Conservation (phyloP, 371 early-diverging fungal species). For the Dichotomocladium elegans region DNA sequence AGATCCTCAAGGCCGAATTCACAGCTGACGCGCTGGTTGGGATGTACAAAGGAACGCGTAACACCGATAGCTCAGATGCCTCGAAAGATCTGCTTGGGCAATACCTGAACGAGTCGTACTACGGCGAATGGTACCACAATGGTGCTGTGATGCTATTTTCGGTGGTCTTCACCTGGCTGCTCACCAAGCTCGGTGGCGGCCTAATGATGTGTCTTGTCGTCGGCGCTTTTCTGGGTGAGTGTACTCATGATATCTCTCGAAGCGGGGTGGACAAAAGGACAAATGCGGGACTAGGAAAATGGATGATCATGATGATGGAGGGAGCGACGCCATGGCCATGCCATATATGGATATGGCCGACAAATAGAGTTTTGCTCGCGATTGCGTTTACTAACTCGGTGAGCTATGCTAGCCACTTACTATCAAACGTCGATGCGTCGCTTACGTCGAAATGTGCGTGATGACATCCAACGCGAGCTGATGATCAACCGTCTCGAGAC, state of each 20-base stretch:
- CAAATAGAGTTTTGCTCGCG: background rate
- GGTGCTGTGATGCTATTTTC: slow-evolving; percentile 27
- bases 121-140: slow-evolving; percentile 47
- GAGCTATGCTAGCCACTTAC: slow-evolving; percentile 52
- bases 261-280: background rate
- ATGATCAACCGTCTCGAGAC: slow-evolving; percentile 48
- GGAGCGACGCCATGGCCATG: slow-evolving; percentile 3
- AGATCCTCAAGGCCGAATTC: slow-evolving; percentile 11
- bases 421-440: slow-evolving; percentile 75
- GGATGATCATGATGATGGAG: background rate
- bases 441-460: slow-evolving; percentile 65
- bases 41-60: slow-evolving; percentile 19
- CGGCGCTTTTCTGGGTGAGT: slow-evolving; percentile 39
- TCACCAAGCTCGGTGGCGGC: slow-evolving; percentile 30
- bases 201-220: slow-evolving; percentile 40
- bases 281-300: background rate
- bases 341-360: background rate
- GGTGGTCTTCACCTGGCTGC: slow-evolving; percentile 35
- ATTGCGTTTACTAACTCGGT: background rate
- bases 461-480: slow-evolving; percentile 68
- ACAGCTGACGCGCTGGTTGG: slow-evolving; percentile 22
- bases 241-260: too few species aligned
- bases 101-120: slow-evolving; percentile 33
- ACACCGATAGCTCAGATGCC: slow-evolving; percentile 13
- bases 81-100: slow-evolving; percentile 29